Base-by-base conservation (phyloP, 2,329 filamentous ascomycete species). In the Penicillium sp. region DNA sequence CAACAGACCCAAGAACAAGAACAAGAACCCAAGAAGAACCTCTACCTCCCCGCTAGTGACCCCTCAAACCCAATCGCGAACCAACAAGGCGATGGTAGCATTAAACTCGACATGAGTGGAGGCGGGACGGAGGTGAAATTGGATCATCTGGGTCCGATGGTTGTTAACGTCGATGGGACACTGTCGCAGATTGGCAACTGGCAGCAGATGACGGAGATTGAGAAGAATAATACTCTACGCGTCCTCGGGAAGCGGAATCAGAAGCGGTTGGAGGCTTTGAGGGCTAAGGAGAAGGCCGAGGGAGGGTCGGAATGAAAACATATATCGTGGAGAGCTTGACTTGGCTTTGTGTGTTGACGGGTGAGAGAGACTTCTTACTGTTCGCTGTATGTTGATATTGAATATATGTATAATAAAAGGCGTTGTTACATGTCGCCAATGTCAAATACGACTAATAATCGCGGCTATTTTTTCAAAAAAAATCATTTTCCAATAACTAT, bases 171-270 rank as follows among this genome's bases (percentile, higher is more conserved):
- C 60, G 87, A 93, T 72, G 89, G 89, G 21, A 86, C 86, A 9
- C 73, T 91, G 64, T 86, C 86, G 56, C 82, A 89, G 35, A 89
- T 93, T 66, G 76, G 81, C 37, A 92, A 93, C 72, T 93, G 89
- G 89, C 79, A 77, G 9, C 78, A 86, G 62, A 91, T 92, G 89
- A 82, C 83, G 2, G 84, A 85, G 27, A 80, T 85, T 7, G 89
- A 92, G 79, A 81, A 79, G 71, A 75, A 83, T 70, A 89, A 86
- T 67, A 90, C 89, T 38, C 63, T 91, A 70, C 80, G 86, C 46
- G 76, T 91, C 48, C 69, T 93, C 65, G 84, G 85, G 10, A 88
- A 84, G 80, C 79, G 89, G 69, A 92, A 93, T 70, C 81, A 87
- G 76, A 64, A 81, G 67, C 77, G 89, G 15, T 70, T 88, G 62